Evolutionary conservation across 1,139 yeast genomes (phyloP), one percentile per base, ranked within the genome.

Genomic region (Tardiomyces depauwii): DNA sequence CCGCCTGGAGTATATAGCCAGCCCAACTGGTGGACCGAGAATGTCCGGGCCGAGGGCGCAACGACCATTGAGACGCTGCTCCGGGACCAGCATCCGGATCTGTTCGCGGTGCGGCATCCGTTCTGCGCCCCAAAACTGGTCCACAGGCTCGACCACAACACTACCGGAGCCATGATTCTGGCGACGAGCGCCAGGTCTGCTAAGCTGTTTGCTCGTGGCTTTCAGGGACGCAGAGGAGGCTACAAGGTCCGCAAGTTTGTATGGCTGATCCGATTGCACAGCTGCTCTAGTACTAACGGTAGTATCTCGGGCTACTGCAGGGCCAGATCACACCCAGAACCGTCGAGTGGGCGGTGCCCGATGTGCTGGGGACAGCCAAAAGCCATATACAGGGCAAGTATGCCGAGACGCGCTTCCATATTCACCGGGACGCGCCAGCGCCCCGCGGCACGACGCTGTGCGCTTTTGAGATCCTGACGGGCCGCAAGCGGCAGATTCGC

Each of bases 401-500:
- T 2, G 55, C 58, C 1, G 12, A 42, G 9, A 50, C 61, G 1
- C 42, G 44, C 21, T 55, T 53, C 42, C 33, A 38, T 39, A 33
- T 53, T 12, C 18, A 25, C 13, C 40, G 21, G 2, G 36, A 23
- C 18, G 38, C 18, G n/a, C 12, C 14, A 12, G 13, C 14, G 6
- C 41, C 42, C 33, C 12, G 13, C 2, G 18, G 44, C 33, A 42
- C 30, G 23, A 50, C 55, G 7, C 41, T 68, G 46, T 56, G 57
- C 6, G 45, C 61, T 1, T 50, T 72, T 28, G 67, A 70, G 45
- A 58, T 72, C 10, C 49, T 58, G 1, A 71, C 77, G 0, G 77
- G 77, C 1, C 59, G 68, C 41, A 73, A 72, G 47, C 76, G 71
- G 47, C 78, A 73, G 49, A 62, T 73, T 16, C 55, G 77, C 39